Conservation (phyloP, 805 yeast species). For the Cyberlindnera meyerae region DNA sequence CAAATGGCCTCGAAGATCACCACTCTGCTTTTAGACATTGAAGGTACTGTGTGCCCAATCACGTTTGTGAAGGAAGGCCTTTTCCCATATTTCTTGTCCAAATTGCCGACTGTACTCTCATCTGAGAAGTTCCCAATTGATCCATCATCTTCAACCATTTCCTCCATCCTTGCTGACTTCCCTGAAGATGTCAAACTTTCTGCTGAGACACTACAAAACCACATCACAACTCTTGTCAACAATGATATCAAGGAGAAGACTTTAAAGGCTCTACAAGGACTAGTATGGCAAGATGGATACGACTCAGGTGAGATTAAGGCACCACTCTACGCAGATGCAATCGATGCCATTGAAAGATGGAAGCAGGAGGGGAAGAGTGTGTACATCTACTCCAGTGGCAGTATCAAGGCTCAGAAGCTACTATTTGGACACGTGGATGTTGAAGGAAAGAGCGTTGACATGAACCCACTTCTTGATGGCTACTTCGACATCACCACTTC, state of each 20-base stretch:
- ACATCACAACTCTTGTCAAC: constrained; percentile 54
- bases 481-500: constrained; percentile 84
- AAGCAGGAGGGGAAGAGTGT: constrained; percentile 29
- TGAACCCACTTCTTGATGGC: constrained; percentile 51
- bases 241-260: constrained; percentile 73
- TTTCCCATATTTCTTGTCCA: constrained; percentile 65
- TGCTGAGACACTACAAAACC: constrained; percentile 31
- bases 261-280: constrained; percentile 77
- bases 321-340: constrained; percentile 73
- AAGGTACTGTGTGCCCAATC: constrained; percentile 92
- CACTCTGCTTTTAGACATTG: constrained; percentile 64
- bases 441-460: constrained; percentile 37
- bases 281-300: constrained; percentile 79
- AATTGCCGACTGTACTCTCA: constrained; percentile 39
- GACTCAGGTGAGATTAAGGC: constrained; percentile 69
- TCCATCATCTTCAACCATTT: constrained; percentile 23
- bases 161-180: constrained; percentile 16
- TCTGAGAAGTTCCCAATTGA: constrained; percentile 25
- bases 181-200: constrained; percentile 22
- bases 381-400: constrained; percentile 85
- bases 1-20: constrained; percentile 5
- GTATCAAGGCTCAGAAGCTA: constrained; percentile 79
- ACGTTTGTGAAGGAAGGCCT: constrained; percentile 76
- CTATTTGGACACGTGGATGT: constrained; percentile 60
- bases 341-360: constrained; percentile 48